A percentile compares a stretch with the other conserved stretches of the same genome.
phyloP scores from a whole-genome alignment of 495 filamentous ascomycete genomes.

The Aspergillus steynii region DNA sequence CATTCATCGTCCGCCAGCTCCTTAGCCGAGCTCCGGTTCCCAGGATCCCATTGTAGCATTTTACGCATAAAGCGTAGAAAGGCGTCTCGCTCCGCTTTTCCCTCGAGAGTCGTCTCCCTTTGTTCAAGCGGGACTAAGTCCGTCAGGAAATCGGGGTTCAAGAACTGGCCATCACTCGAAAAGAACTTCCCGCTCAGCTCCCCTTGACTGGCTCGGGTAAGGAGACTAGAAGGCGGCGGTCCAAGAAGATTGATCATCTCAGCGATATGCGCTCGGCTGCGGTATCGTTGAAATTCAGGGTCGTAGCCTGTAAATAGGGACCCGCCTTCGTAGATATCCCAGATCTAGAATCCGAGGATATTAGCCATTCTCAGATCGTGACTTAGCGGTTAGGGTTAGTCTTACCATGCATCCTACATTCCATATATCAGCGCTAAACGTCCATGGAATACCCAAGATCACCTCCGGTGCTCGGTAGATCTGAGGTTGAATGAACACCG shows the following conservation, averaged over 20 bases:
- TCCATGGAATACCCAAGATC: conserved; percentile 41
- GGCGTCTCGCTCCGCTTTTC: conserved; percentile 1
- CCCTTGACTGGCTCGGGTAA: conserved; percentile 21
- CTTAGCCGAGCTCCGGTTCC: conserved; percentile 24
- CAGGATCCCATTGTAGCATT: conserved; percentile 34
- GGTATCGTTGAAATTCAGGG: conserved; percentile 27
- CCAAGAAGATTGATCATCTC: conserved; percentile 45
- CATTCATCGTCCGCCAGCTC: conserved; percentile 24
- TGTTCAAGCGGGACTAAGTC: conserved; percentile 31
- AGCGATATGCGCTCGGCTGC: conserved; percentile 41
- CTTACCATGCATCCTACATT: conserved; percentile 46
- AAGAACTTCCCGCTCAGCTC: conserved; percentile 21
- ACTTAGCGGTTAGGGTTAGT: background rate
- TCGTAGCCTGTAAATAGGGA: conserved; percentile 29
- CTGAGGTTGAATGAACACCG: conserved; percentile 31
- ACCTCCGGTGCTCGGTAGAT: conserved; percentile 46
- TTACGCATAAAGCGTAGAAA: conserved; percentile 25
- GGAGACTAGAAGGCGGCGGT: conserved; percentile 37
- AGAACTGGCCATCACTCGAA: conserved; percentile 16
- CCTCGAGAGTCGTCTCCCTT: conserved; percentile 25
- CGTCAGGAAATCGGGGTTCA: conserved; percentile 9
- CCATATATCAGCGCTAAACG: conserved; percentile 45
- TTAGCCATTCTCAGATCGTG: conserved; percentile 9
- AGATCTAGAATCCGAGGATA: conserved; percentile 23
- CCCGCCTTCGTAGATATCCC: conserved; percentile 30